Evolutionary conservation across 106 monocot genomes (phyloP), one percentile per base, ranked within the genome.

Genomic region (Apostasia ramifera): DNA sequence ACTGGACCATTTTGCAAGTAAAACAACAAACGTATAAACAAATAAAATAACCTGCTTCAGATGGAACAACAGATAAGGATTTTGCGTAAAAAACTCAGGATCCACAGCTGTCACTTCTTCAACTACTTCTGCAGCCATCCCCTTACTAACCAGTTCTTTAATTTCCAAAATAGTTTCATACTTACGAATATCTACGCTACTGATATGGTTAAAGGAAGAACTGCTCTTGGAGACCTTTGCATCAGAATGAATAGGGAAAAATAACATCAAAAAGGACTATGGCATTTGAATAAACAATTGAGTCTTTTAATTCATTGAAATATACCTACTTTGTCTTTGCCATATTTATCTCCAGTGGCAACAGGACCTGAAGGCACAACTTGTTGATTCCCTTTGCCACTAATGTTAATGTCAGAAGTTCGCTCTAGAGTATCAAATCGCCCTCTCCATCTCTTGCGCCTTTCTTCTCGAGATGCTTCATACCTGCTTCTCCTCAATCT

Each of bases 381-480:
- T 42, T 67, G 66, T 50, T 66, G 61, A 40, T 74, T 76, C 69
- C 26, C 59, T 44, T 15, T 66, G 45, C 74, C 64, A 3, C 14
- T 3, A 15, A 59, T 68, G 42, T 61, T 6, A 71, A 39, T 53
- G 44, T 75, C 58, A 76, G 14, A 59, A 4, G 51, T 37, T 51
- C 45, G 43, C 56, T 84, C 85, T 3, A 76, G 57, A 2, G 62
- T 41, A 53, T 93, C 86, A 64, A 59, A 53, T n/a, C 98, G 71
- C 66, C 90, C 98, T 84, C 84, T 99, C 98, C 98, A 99, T 83
- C 98, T 90, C 66, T 90, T 93, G 10, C 83, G 82, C 14, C 76
- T 76, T 40, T 76, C 73, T 54, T 67, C 50, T 53, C 70, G 70
- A 64, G 79, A 68, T 67, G 82, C 62, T 76, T 83, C 76, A 72